Percentiles rank a stretch among this genome's conserved stretches.
phyloP scores from a whole-genome alignment of 2,329 filamentous ascomycete species.

The Alternaria hordeiaustralica region DNA sequence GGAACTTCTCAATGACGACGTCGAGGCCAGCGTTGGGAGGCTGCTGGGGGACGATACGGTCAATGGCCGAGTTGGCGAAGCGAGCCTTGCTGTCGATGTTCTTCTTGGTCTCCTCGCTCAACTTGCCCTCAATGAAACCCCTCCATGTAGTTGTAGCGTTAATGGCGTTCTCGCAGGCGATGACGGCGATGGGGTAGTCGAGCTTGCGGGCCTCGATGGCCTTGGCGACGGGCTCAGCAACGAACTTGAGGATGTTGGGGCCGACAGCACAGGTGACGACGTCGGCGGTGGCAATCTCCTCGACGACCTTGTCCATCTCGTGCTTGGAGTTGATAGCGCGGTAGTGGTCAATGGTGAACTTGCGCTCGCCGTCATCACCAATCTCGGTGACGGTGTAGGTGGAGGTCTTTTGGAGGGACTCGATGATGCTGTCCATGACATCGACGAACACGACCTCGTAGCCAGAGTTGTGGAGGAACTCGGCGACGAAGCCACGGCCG shows the following conservation, averaged over 20 bases:
- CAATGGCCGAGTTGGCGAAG: slow-evolving; percentile 97
- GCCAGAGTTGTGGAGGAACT: slow-evolving; percentile 89
- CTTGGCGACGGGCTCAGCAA: slow-evolving; percentile 94
- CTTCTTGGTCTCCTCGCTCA: slow-evolving; percentile 69
- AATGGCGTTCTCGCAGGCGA: slow-evolving; percentile 98
- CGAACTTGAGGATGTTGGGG: slow-evolving; percentile 94
- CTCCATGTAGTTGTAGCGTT: slow-evolving; percentile 89
- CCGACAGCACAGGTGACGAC: slow-evolving; percentile 97
- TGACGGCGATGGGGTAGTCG: slow-evolving; percentile 78
- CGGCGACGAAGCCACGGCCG: slow-evolving; percentile 56
- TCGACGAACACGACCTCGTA: slow-evolving; percentile 97
- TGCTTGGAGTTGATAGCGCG: slow-evolving; percentile 94
- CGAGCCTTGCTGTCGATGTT: slow-evolving; percentile 76
- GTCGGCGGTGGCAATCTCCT: slow-evolving; percentile 86
- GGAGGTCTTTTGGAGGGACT: slow-evolving; percentile 74
- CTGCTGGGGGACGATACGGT: slow-evolving; percentile 96
- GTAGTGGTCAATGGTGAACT: slow-evolving; percentile 90
- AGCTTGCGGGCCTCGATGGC: slow-evolving; percentile 78
- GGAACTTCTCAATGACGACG: slow-evolving; percentile 97
- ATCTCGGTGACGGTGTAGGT: slow-evolving; percentile 95
- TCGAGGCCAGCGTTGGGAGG: slow-evolving; percentile 79
- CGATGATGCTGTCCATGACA: slow-evolving; percentile 84
- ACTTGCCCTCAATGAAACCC: slow-evolving; percentile 78
- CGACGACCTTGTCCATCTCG: slow-evolving; percentile 78
- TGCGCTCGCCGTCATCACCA: slow-evolving; percentile 78